Evolutionary conservation across 75 land plant species (phyloP).

Genomic region (Larix kaempferi): DNA sequence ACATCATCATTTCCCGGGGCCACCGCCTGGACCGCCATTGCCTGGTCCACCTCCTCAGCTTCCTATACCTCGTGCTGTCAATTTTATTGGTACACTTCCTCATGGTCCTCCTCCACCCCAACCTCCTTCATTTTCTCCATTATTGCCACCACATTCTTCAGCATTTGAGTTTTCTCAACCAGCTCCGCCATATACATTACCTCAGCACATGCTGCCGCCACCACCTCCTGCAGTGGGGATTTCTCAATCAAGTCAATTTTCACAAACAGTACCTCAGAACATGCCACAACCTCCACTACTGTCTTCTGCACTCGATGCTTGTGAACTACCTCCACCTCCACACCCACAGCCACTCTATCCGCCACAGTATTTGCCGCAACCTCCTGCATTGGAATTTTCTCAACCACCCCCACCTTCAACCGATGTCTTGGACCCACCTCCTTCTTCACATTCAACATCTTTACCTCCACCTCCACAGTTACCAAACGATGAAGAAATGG

Average conservation of each 20-base stretch:
- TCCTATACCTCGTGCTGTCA: slow-evolving; percentile 4
- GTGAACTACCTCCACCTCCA: background rate
- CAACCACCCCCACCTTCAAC: background rate
- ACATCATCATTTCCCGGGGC: background rate
- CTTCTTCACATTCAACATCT: background rate
- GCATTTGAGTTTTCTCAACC: background rate
- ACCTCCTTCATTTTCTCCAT: slow-evolving; percentile 6
- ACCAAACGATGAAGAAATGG: slow-evolving; percentile 34
- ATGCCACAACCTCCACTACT: slow-evolving; percentile 2
- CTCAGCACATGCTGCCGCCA: background rate
- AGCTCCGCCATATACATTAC: background rate
- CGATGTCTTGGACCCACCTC: background rate
- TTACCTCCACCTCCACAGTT: slow-evolving; percentile 25
- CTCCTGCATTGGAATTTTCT: slow-evolving; percentile 3
- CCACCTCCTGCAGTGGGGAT: background rate
- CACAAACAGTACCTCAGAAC: background rate
- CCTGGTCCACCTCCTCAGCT: background rate
- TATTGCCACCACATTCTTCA: background rate
- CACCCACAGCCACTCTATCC: slow-evolving; percentile 12
- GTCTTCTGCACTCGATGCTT: background rate
- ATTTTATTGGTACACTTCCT: background rate
- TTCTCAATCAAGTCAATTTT: slow-evolving; percentile 3
- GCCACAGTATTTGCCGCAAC: slow-evolving; percentile 12
- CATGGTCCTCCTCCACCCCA: slow-evolving; percentile 6
- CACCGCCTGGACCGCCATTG: no score